Evolutionary conservation across 176 grass and related monocot species (phyloP).

Genomic region (Alloteropsis semialata): DNA sequence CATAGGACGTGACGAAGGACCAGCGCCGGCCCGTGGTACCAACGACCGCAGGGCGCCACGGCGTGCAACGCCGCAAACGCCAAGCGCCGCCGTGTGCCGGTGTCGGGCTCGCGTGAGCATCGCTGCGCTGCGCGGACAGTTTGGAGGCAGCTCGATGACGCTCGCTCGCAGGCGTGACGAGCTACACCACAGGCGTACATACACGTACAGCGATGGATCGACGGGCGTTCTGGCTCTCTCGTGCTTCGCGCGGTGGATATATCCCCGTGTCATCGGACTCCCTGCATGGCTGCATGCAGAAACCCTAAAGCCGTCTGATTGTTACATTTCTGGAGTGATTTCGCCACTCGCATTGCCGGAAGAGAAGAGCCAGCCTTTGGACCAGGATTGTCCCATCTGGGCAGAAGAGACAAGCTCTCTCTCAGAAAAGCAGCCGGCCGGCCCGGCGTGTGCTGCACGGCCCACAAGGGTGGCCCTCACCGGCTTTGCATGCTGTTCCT

Average conservation of each 20-base stretch:
- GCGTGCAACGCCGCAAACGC: not conserved
- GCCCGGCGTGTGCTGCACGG: not conserved
- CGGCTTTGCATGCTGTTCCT: not conserved
- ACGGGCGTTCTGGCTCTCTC: not conserved
- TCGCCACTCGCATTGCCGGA: not conserved
- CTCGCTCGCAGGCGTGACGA: not conserved
- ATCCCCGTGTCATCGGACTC: not conserved
- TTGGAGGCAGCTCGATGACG: not conserved
- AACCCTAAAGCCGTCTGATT: too few relatives aligned
- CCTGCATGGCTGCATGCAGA: too few relatives aligned
- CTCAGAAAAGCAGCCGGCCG: not conserved
- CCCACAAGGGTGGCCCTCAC: not conserved
- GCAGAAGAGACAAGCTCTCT: not conserved
- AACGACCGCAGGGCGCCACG: not conserved
- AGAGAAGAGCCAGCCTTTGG: not conserved
- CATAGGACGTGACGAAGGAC: not conserved
- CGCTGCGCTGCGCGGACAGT: not conserved
- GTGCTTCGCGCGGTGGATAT: too few relatives aligned
- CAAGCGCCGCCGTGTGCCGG: not conserved
- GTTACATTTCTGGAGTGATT: not conserved
- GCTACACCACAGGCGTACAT: not conserved
- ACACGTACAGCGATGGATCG: not conserved
- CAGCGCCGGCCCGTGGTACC: not conserved
- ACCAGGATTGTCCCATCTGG: constrained; percentile 9
- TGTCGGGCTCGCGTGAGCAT: not conserved